Conservation (phyloP, 768 basidiomycete species). For the Tulasnella sp. region DNA sequence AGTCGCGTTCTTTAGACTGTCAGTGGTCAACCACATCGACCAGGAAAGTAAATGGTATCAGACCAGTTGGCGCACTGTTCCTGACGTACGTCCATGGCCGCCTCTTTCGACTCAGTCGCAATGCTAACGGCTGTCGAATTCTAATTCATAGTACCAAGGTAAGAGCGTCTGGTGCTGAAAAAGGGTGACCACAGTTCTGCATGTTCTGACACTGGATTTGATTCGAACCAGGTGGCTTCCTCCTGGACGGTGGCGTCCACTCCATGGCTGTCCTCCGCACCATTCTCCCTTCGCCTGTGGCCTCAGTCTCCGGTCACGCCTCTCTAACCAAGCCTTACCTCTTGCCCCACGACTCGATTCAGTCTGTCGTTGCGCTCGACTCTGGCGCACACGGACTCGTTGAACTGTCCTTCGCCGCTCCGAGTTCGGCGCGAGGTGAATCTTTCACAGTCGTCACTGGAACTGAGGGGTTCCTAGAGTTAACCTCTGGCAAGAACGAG, state of each 20-base stretch:
- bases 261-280: slow-evolving; percentile 65
- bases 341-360: slow-evolving; percentile 78
- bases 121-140: background rate
- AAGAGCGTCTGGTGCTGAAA: background rate
- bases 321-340: slow-evolving; percentile 73
- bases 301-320: slow-evolving; percentile 63
- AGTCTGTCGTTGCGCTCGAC: slow-evolving; percentile 52
- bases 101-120: background rate
- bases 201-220: background rate
- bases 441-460: slow-evolving; percentile 57
- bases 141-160: background rate
- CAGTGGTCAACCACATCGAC: slow-evolving; percentile 58
- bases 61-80: slow-evolving; percentile 80
- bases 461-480: slow-evolving; percentile 56
- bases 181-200: background rate
- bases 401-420: slow-evolving; percentile 65
- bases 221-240: slow-evolving; percentile 79
- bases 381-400: slow-evolving; percentile 63
- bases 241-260: slow-evolving; percentile 84
- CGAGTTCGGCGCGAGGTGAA: slow-evolving; percentile 50
- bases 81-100: slow-evolving; percentile 55
- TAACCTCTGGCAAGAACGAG: slow-evolving; percentile 11
- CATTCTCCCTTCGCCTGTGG: slow-evolving; percentile 58
- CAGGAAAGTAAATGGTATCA: slow-evolving; percentile 75
- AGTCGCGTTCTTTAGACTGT: slow-evolving; percentile 66